Base-by-base conservation (phyloP, 1,284 basidiomycete species). In the Ustilago trichophora region DNA sequence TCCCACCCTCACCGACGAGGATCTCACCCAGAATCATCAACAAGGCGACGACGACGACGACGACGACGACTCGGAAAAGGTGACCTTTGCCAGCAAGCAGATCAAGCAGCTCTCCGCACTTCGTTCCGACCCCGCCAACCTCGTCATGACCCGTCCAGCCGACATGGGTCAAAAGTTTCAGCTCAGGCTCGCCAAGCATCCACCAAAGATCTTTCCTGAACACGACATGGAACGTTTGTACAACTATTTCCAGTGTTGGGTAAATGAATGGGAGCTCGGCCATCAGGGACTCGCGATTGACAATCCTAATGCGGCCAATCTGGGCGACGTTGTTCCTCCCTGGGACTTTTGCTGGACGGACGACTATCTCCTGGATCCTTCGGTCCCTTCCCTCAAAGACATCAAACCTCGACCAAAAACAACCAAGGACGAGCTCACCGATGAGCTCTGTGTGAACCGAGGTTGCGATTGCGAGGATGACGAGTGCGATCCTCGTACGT, bases 331-430 rank as follows among this genome's bases (percentile, higher is more conserved):
- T 15, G 48, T 65, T n/a, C 75, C 75, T 15, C 67, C 74, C 2
- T 70, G 48, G 55, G 66, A 77, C 41, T 77, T 75, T 38, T 42
- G 24, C 16, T 76, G 59, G 58, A 56, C 50, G 1, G 62, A 77
- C 48, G 35, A 34, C 3, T 73, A 72, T 31, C 19, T 73, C 3
- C 54, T 62, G 29, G 59, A 62, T 29, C 59, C 65, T 2, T 49
- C 47, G 0, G 50, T 72, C 6, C 31, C 47, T 19, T 34, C 52
- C 1, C 12, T 53, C 44, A 18, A 41, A 12, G 13, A 55, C 10
- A 35, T 60, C 21, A 21, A 31, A 12, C 40, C 50, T 1, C 31
- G 45, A 6, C 31, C 49, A 4, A 16, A 26, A 10, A n/a, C 56
- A 29, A 63, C 52, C 35, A 59, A 55, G 4, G 49, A 45, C 49